Conservation (phyloP, 2,329 filamentous ascomycete genomes). For the Aspergillus ochraceoroseus region DNA sequence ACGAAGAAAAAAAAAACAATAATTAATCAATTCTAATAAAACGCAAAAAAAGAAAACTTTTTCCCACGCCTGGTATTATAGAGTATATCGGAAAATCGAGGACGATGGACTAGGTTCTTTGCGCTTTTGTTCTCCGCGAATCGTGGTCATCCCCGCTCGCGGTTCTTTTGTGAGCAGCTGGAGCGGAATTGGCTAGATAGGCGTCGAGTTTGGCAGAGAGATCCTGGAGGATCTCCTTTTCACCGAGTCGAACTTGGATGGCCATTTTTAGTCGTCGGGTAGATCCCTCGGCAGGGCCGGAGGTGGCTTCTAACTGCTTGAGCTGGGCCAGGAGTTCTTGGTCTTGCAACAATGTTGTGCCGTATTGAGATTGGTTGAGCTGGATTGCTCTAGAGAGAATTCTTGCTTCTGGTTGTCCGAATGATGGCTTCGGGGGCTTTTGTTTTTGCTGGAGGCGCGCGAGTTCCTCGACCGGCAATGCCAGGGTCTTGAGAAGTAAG, state of each 20-base stretch:
- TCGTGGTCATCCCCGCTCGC: slow-evolving; percentile 24
- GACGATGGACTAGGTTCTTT: slow-evolving; percentile 24
- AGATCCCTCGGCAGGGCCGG: slow-evolving; percentile 34
- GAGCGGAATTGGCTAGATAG: slow-evolving; percentile 16
- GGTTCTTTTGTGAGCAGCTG: slow-evolving; percentile 29
- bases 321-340: slow-evolving; percentile 37
- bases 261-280: slow-evolving; percentile 53
- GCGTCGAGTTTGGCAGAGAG: slow-evolving; percentile 43
- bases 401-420: slow-evolving; percentile 27
- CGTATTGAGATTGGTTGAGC: slow-evolving; percentile 46
- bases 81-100: not conserved
- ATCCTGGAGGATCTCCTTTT: slow-evolving; percentile 62
- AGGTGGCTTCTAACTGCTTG: slow-evolving; percentile 27
- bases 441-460: slow-evolving; percentile 32
- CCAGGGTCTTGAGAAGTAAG: slow-evolving; percentile 36
- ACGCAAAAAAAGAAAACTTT: slow-evolving; percentile 21
- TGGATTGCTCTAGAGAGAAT: slow-evolving; percentile 36
- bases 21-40: slow-evolving; percentile 31
- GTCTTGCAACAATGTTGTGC: slow-evolving; percentile 52
- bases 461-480: slow-evolving; percentile 32
- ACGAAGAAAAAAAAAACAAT: slow-evolving; percentile 29
- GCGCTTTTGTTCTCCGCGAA: slow-evolving; percentile 28
- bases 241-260: slow-evolving; percentile 62
- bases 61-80: slow-evolving; percentile 9
- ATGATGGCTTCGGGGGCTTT: slow-evolving; percentile 35